These are phyloP conservation scores for Sclerotinia nivalis DNA, from an alignment of 2,329 filamentous ascomycete species.

Conservation along the genomic window DNA sequence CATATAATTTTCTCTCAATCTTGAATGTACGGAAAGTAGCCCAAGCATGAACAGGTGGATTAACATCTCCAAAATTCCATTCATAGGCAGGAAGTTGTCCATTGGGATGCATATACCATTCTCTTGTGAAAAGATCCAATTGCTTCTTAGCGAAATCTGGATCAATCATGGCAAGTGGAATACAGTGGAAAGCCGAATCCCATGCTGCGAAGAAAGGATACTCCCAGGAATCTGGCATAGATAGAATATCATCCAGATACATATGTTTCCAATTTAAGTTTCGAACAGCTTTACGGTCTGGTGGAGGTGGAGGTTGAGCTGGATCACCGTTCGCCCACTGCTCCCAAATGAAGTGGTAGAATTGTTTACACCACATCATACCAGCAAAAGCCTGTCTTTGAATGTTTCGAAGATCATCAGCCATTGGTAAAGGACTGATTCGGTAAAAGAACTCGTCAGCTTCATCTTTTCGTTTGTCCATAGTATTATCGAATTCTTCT, in stretches of 20 bases:
- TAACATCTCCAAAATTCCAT: constrained; percentile 98
- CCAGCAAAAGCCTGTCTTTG: constrained; percentile 92
- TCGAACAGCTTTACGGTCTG: constrained; percentile 74
- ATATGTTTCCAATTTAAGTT: constrained; percentile 94
- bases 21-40: constrained; percentile 95
- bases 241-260: constrained; percentile 90
- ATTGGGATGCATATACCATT: constrained; percentile 99
- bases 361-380: constrained; percentile 99
- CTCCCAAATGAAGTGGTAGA: constrained; percentile 96
- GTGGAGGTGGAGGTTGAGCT: constrained; percentile 80
- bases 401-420: constrained; percentile 90
- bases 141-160: constrained; percentile 98
- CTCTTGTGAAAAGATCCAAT: constrained; percentile 89
- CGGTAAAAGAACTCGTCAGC: constrained; percentile 96
- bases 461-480: constrained; percentile 83
- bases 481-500: constrained; percentile 86
- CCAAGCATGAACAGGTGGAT: constrained; percentile 96
- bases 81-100: constrained; percentile 90
- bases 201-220: constrained; percentile 98
- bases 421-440: constrained; percentile 89
- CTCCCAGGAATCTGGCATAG: constrained; percentile 98
- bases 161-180: constrained; percentile 94
- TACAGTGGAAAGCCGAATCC: constrained; percentile 97
- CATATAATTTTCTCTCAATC: constrained; percentile 96
- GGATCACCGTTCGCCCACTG: constrained; percentile 97